Evolutionary conservation across 768 basidiomycete species (phyloP), one percentile per base, ranked within the genome.

Genomic region (Calocybe cyanea): DNA sequence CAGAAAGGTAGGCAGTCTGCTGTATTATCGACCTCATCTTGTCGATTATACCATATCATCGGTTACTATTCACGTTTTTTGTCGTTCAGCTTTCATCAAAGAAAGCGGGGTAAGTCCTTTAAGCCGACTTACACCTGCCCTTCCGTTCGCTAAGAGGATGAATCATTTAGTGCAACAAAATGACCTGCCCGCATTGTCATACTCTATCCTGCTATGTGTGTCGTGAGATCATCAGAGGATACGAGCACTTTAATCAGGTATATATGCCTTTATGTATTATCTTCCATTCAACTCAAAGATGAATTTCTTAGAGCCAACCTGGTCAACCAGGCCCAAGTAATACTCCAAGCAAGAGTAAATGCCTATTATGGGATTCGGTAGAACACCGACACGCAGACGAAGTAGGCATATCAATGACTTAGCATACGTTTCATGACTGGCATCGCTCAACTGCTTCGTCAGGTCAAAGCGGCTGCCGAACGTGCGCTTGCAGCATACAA

Each of bases 131-230:
- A 4, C 19, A 2, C 15, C 39, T 50, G n/a, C 33, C 1, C 13
- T 21, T n/a, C 11, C 25, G 18, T 25, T 14, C 25, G 46, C 23
- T 43, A 15, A 39, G 21, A 33, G n/a, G 44, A 28, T 40, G 5
- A 25, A 48, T 45, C 43, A 21, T 33, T 32, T 53, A 90, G 84
- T 95, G 93, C 68, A 95, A 95, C 76, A 95, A 95, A 63, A 94
- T 96, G 83, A 75, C 70, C 0, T 91, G 89, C 55, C 78, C 83
- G 1, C 66, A 83, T 48, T 95, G 93, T 57, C 50, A 37, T 1
- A 81, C 88, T 0, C 28, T 87, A 32, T 91, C 85, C 0, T 96
- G 93, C 63, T 94, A 96, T 57, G 69, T 91, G 19, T 95, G 93
- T 59, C 76, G 88, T 21, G 54, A 86, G 56, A 55, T 83, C 25